Evolutionary conservation across 2,329 filamentous ascomycete species (phyloP), one percentile per base, ranked within the genome.

Genomic region (Arthrobotrys sinensis): DNA sequence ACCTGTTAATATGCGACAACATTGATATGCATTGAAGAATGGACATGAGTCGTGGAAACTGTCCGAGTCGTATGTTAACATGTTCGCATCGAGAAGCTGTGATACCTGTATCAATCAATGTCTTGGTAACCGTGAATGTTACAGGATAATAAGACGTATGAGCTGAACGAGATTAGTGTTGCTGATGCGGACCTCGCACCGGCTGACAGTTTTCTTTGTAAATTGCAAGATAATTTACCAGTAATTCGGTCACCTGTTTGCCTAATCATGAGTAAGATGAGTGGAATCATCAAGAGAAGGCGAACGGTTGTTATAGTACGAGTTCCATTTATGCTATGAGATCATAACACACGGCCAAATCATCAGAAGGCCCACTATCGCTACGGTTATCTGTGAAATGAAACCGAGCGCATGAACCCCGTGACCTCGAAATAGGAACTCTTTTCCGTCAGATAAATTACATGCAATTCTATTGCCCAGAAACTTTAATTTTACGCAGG

Each of bases 141-240:
- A n/a, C 19, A 48, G 45, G 45, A 21, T 48, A 48, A 48, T 48
- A 48, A 48, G 45, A 48, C 1, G 7, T 21, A 21, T 48, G 19
- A 21, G 16, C 5, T 24, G 45, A 48, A 24, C n/a, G 28, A 55
- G 50, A 36, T 19, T 28, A 36, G 50, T 19, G 36, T 62, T 45
- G 55, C 21, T 46, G 24, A 4, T 4, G 24, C n/a, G 3, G 38
- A 45, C 28, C 14, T n/a, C 21, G 24, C 12, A 46, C n/a, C 32
- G 21, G 55, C 66, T 69, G 66, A 69, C 66, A 12, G n/a, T 10
- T 55, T 55, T 60, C 34, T 53, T 46, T 36, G 43, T 52, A 24
- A 63, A 66, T 48, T 66, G 40, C 16, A 50, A 38, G 48, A 75
- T 63, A 75, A 75, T 75, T 75, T 75, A 68, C 70, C 63, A 63